Conservation (phyloP, 2,329 filamentous ascomycete genomes). For the Aureobasidium namibiae region DNA sequence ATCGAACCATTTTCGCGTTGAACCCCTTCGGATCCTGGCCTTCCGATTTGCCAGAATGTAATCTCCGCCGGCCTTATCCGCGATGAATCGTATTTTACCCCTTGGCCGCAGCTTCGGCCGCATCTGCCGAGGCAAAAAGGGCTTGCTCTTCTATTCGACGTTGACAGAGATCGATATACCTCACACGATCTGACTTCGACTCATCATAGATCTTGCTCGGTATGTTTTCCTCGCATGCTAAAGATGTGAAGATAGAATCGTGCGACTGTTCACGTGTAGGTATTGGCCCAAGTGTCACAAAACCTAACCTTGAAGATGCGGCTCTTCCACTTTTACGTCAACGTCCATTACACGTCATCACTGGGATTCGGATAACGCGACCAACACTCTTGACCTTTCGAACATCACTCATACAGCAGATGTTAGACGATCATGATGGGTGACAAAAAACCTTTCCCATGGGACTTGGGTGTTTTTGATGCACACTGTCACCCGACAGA, state of each 20-base stretch:
- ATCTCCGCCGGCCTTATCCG: constrained; percentile 2
- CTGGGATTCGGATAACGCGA: neutral
- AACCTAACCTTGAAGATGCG: constrained; percentile 2
- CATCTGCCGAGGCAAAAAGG: neutral
- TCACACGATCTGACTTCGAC: neutral
- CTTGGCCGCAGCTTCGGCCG: neutral
- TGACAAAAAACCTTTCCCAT: constrained; percentile 44
- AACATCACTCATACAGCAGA: no score
- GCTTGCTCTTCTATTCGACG: neutral
- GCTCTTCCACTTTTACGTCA: neutral
- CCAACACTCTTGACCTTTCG: neutral
- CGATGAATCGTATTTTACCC: constrained; percentile 1
- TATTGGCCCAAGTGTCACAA: neutral
- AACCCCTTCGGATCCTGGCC: neutral
- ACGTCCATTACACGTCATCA: neutral
- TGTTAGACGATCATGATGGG: constrained; percentile 14
- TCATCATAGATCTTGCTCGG: neutral
- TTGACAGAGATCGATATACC: neutral
- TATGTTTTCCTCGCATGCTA: neutral
- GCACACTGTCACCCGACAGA: constrained; percentile 82
- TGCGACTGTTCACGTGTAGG: neutral
- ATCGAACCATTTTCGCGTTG: constrained; percentile 10
- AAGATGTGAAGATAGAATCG: neutral
- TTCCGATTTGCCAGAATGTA: neutral
- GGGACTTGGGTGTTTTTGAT: constrained; percentile 64